Conservation (phyloP, 192 early-diverging fungal genomes). For the Martensiomyces pterosporus region DNA sequence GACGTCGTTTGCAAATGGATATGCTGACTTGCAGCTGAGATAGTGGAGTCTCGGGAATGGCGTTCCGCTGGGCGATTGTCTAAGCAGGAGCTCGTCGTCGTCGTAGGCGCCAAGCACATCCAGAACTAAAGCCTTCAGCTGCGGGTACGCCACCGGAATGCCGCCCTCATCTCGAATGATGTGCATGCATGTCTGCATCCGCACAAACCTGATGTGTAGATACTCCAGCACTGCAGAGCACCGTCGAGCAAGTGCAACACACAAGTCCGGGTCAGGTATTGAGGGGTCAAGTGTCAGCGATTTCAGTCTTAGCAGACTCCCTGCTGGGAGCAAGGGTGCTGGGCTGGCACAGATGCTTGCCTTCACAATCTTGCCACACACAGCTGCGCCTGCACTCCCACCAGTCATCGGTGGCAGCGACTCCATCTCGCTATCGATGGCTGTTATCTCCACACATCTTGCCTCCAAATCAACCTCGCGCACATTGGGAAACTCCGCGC, state of each 20-base stretch:
- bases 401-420: no score
- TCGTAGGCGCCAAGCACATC: constrained; percentile 20
- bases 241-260: background rate
- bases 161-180: constrained; percentile 7
- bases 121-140: constrained; percentile 3
- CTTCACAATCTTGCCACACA: background rate
- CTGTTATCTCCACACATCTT: no score
- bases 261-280: background rate
- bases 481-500: no score
- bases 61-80: background rate
- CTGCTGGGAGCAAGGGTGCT: no score
- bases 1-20: constrained; percentile 23
- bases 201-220: constrained; percentile 12
- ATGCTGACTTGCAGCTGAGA: constrained; percentile 14
- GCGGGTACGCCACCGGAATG: constrained; percentile 1
- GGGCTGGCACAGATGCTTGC: no score
- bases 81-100: background rate
- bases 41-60: constrained; percentile 17
- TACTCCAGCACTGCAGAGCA: constrained; percentile 4
- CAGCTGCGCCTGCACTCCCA: no score
- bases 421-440: no score
- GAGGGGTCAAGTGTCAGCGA: background rate
- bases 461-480: no score
- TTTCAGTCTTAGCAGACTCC: background rate
- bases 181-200: constrained; percentile 5